Conservation (phyloP, 75 land plant genomes). For the Sequoiadendron giganteum region DNA sequence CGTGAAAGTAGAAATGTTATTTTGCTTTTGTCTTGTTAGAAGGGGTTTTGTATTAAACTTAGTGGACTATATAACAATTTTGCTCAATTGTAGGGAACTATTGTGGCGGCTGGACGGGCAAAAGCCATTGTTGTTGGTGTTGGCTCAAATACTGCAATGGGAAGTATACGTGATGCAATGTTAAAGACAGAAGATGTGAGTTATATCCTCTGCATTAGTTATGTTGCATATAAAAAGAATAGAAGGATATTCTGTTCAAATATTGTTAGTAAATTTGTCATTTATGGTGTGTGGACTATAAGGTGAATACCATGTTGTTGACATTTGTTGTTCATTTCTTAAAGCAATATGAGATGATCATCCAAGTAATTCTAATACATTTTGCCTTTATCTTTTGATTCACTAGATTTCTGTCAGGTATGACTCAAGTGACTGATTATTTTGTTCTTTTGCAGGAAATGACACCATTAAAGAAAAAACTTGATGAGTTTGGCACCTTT, state of each 20-base stretch:
- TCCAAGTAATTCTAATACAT: background rate
- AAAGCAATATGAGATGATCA: background rate
- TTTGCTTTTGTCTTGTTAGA: background rate
- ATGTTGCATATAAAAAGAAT: background rate
- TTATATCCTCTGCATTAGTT: background rate
- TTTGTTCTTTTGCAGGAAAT: constrained; percentile 62
- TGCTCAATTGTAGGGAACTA: constrained; percentile 69
- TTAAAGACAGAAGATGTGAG: constrained; percentile 84
- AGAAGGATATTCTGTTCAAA: constrained; percentile 1
- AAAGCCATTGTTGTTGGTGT: constrained; percentile 86
- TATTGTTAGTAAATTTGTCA: background rate
- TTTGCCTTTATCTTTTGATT: background rate
- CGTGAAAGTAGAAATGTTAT: background rate
- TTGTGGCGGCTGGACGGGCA: constrained; percentile 90
- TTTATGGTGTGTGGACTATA: background rate
- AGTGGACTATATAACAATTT: background rate
- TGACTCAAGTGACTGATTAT: background rate
- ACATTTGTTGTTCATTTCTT: background rate
- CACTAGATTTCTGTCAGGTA: background rate
- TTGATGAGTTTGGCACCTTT: constrained; percentile 94
- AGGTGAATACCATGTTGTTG: background rate
- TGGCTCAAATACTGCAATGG: constrained; percentile 97
- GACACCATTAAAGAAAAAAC: constrained; percentile 92
- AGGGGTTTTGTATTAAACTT: background rate
- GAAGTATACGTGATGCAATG: constrained; percentile 98